A percentile compares a stretch with the other conserved stretches of the same genome.
phyloP scores from a whole-genome alignment of 1,284 basidiomycete genomes.

The Ganoderma lucidum region DNA sequence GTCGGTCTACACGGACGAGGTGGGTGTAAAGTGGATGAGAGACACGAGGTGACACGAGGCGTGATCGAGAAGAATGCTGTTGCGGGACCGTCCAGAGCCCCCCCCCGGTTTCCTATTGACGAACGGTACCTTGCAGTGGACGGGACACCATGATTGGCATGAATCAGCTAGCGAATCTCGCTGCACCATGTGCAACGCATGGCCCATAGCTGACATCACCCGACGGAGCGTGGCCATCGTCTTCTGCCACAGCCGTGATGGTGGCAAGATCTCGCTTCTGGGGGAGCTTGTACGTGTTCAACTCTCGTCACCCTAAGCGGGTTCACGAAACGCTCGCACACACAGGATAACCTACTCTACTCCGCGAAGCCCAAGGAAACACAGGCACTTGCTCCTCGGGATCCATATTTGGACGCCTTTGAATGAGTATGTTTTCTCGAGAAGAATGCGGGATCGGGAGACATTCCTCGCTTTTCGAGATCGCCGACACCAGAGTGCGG shows the following conservation, averaged over 20 bases:
- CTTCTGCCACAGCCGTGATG: not conserved
- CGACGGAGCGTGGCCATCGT: constrained; percentile 7
- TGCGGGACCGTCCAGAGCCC: constrained; percentile 18
- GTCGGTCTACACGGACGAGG: constrained; percentile 12
- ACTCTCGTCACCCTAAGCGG: constrained; percentile 4
- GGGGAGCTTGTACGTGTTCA: constrained; percentile 8
- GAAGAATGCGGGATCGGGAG: not conserved
- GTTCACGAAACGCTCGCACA: constrained; percentile 9
- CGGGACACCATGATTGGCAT: not conserved
- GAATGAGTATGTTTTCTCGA: constrained; percentile 8
- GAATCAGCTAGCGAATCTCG: not conserved
- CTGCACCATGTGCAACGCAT: not conserved
- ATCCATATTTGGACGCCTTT: constrained; percentile 2
- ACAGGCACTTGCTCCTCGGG: constrained; percentile 12
- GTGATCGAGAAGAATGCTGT: constrained; percentile 5
- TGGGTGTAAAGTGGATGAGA: not conserved
- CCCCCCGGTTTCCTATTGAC: constrained; percentile 5
- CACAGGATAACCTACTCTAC: not conserved
- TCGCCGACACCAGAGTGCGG: constrained; percentile 12
- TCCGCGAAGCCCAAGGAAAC: constrained; percentile 6
- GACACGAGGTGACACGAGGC: constrained; percentile 10
- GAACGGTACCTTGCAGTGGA: constrained; percentile 3
- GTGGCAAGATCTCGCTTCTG: constrained; percentile 13
- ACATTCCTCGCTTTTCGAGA: constrained; percentile 16
- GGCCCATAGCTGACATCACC: constrained; percentile 8